These are phyloP conservation scores for Acanthamoeba triangularis DNA, from an alignment of 208 protist species.

Conservation along the genomic window DNA sequence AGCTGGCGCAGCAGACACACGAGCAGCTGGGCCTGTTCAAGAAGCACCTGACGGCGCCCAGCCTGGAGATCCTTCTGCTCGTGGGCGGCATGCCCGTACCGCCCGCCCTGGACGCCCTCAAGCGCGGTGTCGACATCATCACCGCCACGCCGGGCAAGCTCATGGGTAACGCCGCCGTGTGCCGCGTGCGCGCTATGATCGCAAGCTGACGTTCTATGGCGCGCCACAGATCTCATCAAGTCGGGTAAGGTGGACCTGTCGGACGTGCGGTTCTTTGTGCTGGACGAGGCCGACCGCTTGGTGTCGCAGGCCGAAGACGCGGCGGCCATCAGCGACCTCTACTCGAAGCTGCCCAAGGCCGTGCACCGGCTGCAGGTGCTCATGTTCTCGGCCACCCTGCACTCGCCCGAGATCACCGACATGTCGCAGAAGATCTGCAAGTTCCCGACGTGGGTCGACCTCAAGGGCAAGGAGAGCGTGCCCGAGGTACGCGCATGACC, in stretches of 20 bases:
- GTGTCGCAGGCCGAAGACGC: slow-evolving; percentile 73
- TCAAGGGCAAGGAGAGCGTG: slow-evolving; percentile 88
- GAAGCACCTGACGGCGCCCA: slow-evolving; percentile 80
- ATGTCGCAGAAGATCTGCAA: slow-evolving; percentile 82
- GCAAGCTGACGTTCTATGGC: too few relatives aligned
- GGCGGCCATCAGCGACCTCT: slow-evolving; percentile 71
- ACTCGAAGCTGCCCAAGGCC: slow-evolving; percentile 71
- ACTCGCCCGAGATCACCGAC: slow-evolving; percentile 82
- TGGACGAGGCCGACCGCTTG: slow-evolving; percentile 91
- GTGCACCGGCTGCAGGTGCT: slow-evolving; percentile 84
- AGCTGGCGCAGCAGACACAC: slow-evolving; percentile 88
- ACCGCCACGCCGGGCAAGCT: slow-evolving; percentile 87
- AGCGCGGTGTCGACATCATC: slow-evolving; percentile 87
- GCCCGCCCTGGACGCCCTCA: slow-evolving; percentile 34
- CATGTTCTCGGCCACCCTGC: slow-evolving; percentile 91
- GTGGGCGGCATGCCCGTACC: slow-evolving; percentile 79
- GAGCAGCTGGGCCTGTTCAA: slow-evolving; percentile 80
- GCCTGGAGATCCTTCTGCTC: slow-evolving; percentile 75
- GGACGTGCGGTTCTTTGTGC: slow-evolving; percentile 87
- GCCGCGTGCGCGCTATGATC: neutral
- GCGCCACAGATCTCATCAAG: slow-evolving; percentile 65
- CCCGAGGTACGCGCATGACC: slow-evolving; percentile 67
- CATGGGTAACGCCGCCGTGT: slow-evolving; percentile 72
- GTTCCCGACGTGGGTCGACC: slow-evolving; percentile 90
- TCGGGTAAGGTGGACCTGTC: slow-evolving; percentile 79